A percentile compares a stretch with the other conserved stretches of the same genome.
phyloP scores from a whole-genome alignment of 176 grass and related monocot genomes.

The Juncus effusus region DNA sequence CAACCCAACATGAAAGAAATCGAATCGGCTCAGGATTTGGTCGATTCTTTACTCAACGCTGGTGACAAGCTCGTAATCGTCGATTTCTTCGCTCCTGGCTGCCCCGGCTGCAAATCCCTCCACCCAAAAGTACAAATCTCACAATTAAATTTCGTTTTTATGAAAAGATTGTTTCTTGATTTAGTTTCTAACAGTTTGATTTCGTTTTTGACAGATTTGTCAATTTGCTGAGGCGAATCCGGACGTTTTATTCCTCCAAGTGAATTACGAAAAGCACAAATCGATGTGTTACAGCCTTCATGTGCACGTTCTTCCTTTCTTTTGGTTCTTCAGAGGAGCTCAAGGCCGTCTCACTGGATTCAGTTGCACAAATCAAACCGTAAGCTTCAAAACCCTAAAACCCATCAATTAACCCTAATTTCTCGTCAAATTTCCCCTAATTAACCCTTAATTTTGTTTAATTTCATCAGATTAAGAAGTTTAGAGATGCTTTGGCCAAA shows the following conservation, averaged over 20 bases:
- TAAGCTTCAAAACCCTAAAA: conserved; percentile 32
- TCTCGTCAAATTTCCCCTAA: neutral
- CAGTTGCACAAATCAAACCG: conserved; percentile 95
- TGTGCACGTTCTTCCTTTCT: conserved; percentile 95
- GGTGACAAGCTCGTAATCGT: conserved; percentile 72
- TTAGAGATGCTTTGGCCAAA: conserved; percentile 85
- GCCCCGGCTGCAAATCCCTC: conserved; percentile 79
- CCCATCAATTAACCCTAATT: neutral
- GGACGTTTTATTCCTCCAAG: conserved; percentile 70
- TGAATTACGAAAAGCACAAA: conserved; percentile 89
- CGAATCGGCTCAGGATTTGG: conserved; percentile 74
- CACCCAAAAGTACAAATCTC: conserved; percentile 70
- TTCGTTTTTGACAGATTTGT: conserved; percentile 52
- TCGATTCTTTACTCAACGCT: conserved; percentile 49
- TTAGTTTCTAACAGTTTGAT: neutral
- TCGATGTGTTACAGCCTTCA: conserved; percentile 91
- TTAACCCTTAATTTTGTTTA: conserved; percentile 1
- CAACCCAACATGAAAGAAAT: conserved; percentile 88
- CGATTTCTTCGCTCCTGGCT: conserved; percentile 93
- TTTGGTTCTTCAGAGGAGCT: conserved; percentile 86
- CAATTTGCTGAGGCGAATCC: conserved; percentile 75
- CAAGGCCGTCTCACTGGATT: conserved; percentile 83
- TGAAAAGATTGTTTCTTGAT: too few relatives aligned
- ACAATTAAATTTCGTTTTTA: neutral
- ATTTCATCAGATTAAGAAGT: conserved; percentile 87